Evolutionary conservation across 768 basidiomycete species (phyloP), one percentile per base, ranked within the genome.

Genomic region (Zangia roseola): DNA sequence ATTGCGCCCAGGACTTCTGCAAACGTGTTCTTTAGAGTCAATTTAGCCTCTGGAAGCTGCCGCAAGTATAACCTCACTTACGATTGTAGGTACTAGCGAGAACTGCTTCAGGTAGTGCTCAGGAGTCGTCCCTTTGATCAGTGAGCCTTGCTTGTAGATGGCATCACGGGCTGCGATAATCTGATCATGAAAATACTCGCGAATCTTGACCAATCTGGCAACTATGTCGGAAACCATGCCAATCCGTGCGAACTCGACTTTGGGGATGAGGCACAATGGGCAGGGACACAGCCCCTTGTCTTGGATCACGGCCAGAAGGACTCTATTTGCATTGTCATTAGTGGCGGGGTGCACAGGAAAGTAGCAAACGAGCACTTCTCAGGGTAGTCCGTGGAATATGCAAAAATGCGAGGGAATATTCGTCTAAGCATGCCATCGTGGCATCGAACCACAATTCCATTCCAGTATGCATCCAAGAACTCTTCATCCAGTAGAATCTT

Each of bases 211-310:
- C 7, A 39, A 20, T 23, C 23, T n/a, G 6, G 41, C 38, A 3
- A 42, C 2, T 12, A 49, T 28, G 41, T 67, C 64, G 2, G 19
- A 12, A 2, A 17, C 2, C 3, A 49, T 48, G 2, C 63, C 61
- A 2, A 64, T 40, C 2, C 7, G 26, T 8, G 46, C 10, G 9
- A 69, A 59, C 2, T 44, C 6, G 2, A 31, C 33, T 35, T 58
- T 60, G 12, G 41, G 28, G 1, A 64, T 34, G 1, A 53, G 37
- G 50, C 68, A 69, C 3, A 47, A 49, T 7, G 65, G 65, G 46
- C 69, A 70, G 13, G 53, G 64, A 31, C 61, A 65, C 5, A 28
- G 10, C 0, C 63, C 68, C 12, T 62, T 49, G 38, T 68, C 53
- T 1, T 54, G 54, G 5, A 69, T 52, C 2, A 50, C 51, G 2